Evolutionary conservation across 2,329 filamentous ascomycete genomes (phyloP).

Genomic region (Xylogone sp.): DNA sequence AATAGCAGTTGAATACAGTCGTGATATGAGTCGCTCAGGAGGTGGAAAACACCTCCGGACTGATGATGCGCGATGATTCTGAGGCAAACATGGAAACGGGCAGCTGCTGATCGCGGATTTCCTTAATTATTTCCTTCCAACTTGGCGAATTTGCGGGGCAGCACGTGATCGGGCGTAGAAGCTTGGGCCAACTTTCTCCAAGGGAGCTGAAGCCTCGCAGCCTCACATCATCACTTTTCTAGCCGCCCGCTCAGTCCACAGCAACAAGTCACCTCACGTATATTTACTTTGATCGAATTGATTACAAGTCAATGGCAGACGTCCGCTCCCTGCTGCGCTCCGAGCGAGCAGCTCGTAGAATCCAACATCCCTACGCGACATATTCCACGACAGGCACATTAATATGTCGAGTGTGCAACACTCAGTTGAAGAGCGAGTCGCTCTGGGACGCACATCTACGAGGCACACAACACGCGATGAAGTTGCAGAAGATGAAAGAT

Average conservation of each 20-base stretch:
- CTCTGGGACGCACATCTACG: slow-evolving; percentile 63
- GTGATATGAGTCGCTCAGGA: neutral
- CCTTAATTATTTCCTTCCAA: neutral
- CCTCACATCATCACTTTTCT: too few relatives aligned
- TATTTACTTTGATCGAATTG: too few relatives aligned
- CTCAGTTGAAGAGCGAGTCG: slow-evolving; percentile 60
- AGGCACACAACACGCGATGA: slow-evolving; percentile 39
- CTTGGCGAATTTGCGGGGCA: neutral
- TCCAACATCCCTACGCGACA: slow-evolving; percentile 64
- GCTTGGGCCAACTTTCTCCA: neutral
- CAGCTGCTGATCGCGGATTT: neutral
- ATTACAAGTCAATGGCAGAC: slow-evolving; percentile 78
- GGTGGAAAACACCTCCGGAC: neutral
- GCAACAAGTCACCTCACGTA: too few relatives aligned
- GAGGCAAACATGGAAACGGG: neutral
- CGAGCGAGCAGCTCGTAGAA: slow-evolving; percentile 69
- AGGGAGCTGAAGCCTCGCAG: neutral
- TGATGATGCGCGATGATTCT: neutral
- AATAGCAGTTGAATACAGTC: neutral
- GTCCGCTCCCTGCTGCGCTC: slow-evolving; percentile 75
- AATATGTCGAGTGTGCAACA: slow-evolving; percentile 62
- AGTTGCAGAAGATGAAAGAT: slow-evolving; percentile 26
- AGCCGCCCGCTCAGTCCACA: too few relatives aligned
- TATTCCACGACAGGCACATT: slow-evolving; percentile 68
- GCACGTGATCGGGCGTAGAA: neutral